phyloP scores from a whole-genome alignment of 768 basidiomycete genomes.

The Rhodotorula kratochvilovae region DNA sequence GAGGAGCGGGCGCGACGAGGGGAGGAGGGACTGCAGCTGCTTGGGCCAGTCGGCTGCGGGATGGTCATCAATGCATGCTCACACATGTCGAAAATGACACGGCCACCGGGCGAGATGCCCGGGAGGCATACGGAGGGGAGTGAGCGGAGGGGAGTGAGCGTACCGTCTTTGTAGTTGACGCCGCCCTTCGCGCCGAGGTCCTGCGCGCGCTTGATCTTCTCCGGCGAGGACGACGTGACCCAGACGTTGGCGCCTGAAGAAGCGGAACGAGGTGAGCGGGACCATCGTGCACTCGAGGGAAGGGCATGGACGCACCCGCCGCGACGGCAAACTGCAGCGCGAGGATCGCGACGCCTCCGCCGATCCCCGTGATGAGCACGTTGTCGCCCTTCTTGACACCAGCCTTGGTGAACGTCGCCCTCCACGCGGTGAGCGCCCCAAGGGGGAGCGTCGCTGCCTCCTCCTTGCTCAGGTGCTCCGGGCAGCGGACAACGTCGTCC shows the following conservation, averaged over 20 bases:
- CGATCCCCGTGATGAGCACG: conserved; percentile 58
- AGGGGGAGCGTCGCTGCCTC: conserved; percentile 68
- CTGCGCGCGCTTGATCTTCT: conserved; percentile 66
- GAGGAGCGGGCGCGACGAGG: conserved; percentile 47
- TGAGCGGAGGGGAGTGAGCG: conserved; percentile 34
- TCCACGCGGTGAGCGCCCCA: conserved; percentile 74
- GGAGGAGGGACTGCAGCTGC: conserved; percentile 53
- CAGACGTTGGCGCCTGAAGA: conserved; percentile 59
- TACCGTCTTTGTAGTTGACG: conserved; percentile 65
- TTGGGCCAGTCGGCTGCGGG: conserved; percentile 45
- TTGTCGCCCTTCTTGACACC: conserved; percentile 62
- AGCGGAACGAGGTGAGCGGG: too few species aligned
- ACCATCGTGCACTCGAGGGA: too few species aligned
- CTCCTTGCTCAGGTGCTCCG: conserved; percentile 60
- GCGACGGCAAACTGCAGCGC: conserved; percentile 72
- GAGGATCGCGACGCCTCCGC: conserved; percentile 71
- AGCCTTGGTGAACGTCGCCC: conserved; percentile 65
- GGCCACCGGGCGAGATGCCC: too few species aligned
- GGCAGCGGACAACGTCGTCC: conserved; percentile 59
- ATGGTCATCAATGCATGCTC: too few species aligned
- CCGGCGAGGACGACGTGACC: conserved; percentile 61
- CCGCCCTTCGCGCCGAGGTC: conserved; percentile 72
- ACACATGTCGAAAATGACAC: too few species aligned
- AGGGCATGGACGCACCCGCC: conserved; percentile 52
- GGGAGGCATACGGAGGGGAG: background rate